Conservation (phyloP, 768 basidiomycete genomes). For the Termitomyces sp. region DNA sequence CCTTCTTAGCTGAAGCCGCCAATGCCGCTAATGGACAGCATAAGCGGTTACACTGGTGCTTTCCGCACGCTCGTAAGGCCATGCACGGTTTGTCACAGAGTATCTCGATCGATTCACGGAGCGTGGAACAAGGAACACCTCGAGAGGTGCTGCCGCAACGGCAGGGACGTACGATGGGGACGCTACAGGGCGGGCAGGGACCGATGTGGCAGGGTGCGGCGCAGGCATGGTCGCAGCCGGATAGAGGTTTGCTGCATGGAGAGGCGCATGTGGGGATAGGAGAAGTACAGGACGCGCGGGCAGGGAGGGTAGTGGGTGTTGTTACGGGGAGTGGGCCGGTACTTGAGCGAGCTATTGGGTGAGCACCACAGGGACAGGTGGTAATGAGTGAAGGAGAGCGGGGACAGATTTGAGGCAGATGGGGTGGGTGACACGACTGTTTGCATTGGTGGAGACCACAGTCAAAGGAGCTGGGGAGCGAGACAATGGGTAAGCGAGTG, state of each 20-base stretch:
- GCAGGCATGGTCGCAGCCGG: slow-evolving; percentile 76
- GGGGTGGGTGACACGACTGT: slow-evolving; percentile 75
- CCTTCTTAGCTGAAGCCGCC: slow-evolving; percentile 46
- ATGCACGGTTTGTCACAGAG: slow-evolving; percentile 80
- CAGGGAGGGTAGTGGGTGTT: slow-evolving; percentile 35
- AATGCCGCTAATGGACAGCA: slow-evolving; percentile 89
- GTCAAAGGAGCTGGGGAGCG: slow-evolving; percentile 52
- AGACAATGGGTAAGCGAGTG: slow-evolving; percentile 4
- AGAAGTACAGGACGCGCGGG: slow-evolving; percentile 59
- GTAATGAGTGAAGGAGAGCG: slow-evolving; percentile 64
- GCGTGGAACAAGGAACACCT: slow-evolving; percentile 53
- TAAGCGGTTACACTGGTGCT: slow-evolving; percentile 79
- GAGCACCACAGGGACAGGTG: slow-evolving; percentile 83
- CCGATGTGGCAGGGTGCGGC: slow-evolving; percentile 69
- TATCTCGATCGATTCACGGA: slow-evolving; percentile 50
- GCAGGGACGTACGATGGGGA: slow-evolving; percentile 73
- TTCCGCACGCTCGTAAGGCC: slow-evolving; percentile 78
- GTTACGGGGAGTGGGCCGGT: slow-evolving; percentile 25
- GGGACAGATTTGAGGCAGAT: slow-evolving; percentile 62
- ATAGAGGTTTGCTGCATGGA: slow-evolving; percentile 61
- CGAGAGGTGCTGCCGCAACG: slow-evolving; percentile 76
- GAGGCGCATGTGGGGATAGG: slow-evolving; percentile 81
- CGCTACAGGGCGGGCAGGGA: slow-evolving; percentile 76
- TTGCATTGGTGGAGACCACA: slow-evolving; percentile 78
- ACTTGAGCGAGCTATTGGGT: slow-evolving; percentile 41